These are phyloP conservation scores for Solanum okadae DNA, from an alignment of 257 asterid genomes.

Conservation along the genomic window DNA sequence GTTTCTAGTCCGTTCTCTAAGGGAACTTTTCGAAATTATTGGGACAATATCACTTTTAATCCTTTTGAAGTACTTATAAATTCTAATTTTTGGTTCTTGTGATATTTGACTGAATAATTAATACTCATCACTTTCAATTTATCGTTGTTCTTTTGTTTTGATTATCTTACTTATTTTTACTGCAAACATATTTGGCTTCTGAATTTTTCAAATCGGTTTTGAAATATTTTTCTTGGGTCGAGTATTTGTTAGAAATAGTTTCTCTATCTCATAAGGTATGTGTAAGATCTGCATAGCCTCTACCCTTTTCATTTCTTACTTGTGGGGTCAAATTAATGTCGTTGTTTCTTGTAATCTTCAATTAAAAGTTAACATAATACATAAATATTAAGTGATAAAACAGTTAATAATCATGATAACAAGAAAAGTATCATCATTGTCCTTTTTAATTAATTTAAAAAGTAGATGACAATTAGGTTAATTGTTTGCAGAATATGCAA, in stretches of 20 bases:
- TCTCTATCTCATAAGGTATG: neutral
- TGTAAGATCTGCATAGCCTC: neutral
- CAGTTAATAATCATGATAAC: neutral
- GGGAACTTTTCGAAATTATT: neutral
- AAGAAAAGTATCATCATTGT: neutral
- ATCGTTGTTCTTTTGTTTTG: neutral
- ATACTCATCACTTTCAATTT: no score
- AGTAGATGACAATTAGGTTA: neutral
- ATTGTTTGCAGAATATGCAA: neutral
- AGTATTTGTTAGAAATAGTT: neutral
- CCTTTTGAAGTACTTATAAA: neutral
- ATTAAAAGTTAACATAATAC: neutral
- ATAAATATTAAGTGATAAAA: no score
- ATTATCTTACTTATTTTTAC: no score
- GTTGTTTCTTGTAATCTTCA: neutral
- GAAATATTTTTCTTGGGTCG: neutral
- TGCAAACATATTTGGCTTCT: neutral
- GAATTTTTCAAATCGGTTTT: neutral
- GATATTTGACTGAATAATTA: neutral
- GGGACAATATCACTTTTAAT: neutral
- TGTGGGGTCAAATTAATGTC: neutral
- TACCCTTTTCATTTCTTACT: neutral
- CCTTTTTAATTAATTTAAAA: neutral
- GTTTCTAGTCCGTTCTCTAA: neutral
- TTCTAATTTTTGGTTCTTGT: neutral